Conservation (phyloP, 2,329 filamentous ascomycete genomes). For the Trichoderma simmonsii region DNA sequence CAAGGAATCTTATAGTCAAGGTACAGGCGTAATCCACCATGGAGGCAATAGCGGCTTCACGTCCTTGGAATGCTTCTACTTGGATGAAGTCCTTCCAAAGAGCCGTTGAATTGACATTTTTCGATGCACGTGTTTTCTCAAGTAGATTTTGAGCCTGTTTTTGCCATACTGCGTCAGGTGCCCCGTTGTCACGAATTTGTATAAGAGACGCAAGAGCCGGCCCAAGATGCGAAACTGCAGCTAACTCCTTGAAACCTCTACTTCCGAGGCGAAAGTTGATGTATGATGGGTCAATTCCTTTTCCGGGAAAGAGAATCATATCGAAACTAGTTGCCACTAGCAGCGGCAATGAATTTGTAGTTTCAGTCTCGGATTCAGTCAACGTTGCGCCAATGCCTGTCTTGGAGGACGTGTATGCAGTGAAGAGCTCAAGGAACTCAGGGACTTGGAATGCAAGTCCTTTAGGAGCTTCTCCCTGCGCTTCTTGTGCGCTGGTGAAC, state of each 20-base stretch:
- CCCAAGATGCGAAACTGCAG: neutral
- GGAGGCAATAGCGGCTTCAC: neutral
- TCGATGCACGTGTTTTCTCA: neutral
- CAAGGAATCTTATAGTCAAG: neutral
- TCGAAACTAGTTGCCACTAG: neutral
- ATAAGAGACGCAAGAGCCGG: neutral
- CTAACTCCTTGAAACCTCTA: neutral
- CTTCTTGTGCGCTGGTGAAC: neutral
- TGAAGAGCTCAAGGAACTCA: neutral
- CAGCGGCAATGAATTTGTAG: neutral
- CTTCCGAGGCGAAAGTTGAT: neutral
- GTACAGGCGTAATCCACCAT: neutral
- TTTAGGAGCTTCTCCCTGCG: neutral
- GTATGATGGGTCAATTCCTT: neutral
- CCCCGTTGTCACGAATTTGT: neutral
- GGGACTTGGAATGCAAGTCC: neutral
- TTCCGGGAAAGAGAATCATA: neutral
- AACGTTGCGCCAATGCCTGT: neutral
- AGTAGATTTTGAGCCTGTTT: neutral
- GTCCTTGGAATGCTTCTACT: neutral
- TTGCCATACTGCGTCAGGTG: neutral
- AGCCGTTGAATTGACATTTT: neutral
- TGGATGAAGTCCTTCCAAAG: neutral
- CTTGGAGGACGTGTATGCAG: neutral
- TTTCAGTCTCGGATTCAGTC: neutral